Evolutionary conservation across 2,329 filamentous ascomycete species (phyloP).

Genomic region (Trichophyton schoenleinii): DNA sequence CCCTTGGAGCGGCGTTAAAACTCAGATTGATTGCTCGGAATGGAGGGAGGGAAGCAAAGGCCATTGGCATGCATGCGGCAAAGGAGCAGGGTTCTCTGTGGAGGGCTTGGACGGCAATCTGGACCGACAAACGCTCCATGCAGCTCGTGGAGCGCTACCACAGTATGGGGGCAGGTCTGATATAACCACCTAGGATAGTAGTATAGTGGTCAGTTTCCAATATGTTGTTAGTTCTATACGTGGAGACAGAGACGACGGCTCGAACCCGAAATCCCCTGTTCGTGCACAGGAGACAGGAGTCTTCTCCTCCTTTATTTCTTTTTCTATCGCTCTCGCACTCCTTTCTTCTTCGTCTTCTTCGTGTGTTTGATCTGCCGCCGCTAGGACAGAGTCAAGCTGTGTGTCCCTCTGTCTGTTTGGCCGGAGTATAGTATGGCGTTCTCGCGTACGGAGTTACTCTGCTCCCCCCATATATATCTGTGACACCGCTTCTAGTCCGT

Average conservation of each 20-base stretch:
- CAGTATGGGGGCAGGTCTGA: neutral
- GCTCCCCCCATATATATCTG: neutral
- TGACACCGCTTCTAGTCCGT: neutral
- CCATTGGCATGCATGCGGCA: slow-evolving; percentile 3
- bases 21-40: slow-evolving; percentile 1
- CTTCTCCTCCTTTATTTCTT: neutral
- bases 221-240: neutral
- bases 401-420: neutral
- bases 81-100: neutral
- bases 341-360: too few relatives aligned
- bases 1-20: slow-evolving; percentile 2
- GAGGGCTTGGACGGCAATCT: slow-evolving; percentile 1
- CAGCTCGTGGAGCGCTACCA: slow-evolving; percentile 3
- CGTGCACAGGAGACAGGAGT: neutral
- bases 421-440: neutral
- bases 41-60: neutral
- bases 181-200: neutral
- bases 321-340: too few relatives aligned
- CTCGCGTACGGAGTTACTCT: neutral
- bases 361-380: neutral
- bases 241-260: neutral
- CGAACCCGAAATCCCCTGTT: neutral
- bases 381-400: neutral
- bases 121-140: slow-evolving; percentile 2
- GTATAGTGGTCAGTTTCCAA: neutral